Evolutionary conservation across 2,329 filamentous ascomycete species (phyloP).

Genomic region (Tolypocladium sp.): DNA sequence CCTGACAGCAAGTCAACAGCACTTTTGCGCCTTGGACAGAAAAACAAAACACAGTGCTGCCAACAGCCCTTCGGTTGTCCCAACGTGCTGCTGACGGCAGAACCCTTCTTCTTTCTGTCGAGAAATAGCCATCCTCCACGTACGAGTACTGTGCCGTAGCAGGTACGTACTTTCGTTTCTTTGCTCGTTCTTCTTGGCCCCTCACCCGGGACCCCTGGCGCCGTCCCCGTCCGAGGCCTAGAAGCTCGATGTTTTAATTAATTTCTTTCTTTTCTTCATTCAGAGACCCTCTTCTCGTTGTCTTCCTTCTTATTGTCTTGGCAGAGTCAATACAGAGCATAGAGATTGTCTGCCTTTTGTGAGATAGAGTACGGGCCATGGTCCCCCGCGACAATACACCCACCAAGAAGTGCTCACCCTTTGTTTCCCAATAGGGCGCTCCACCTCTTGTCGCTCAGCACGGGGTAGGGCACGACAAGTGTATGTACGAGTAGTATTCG

Average conservation of each 20-base stretch:
- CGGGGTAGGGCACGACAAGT: too few relatives aligned
- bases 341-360: background rate
- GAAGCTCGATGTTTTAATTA: too few relatives aligned
- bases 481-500: background rate
- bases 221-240: too few relatives aligned
- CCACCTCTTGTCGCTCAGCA: background rate
- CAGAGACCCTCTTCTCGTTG: background rate
- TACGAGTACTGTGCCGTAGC: too few relatives aligned
- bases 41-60: background rate
- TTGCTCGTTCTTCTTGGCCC: background rate
- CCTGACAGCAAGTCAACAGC: background rate
- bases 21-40: background rate
- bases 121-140: too few relatives aligned
- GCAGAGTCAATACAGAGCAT: background rate
- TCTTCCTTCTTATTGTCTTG: background rate
- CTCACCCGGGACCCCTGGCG: too few relatives aligned
- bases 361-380: background rate
- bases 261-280: background rate
- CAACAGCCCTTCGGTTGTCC: too few relatives aligned
- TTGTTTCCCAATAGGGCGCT: background rate
- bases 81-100: too few relatives aligned
- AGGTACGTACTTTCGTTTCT: background rate
- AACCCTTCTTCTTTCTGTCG: too few relatives aligned
- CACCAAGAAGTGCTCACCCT: background rate
- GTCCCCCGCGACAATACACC: background rate